Conservation (phyloP, 108 stramenopile species). For the Cyclotella distinguenda region DNA sequence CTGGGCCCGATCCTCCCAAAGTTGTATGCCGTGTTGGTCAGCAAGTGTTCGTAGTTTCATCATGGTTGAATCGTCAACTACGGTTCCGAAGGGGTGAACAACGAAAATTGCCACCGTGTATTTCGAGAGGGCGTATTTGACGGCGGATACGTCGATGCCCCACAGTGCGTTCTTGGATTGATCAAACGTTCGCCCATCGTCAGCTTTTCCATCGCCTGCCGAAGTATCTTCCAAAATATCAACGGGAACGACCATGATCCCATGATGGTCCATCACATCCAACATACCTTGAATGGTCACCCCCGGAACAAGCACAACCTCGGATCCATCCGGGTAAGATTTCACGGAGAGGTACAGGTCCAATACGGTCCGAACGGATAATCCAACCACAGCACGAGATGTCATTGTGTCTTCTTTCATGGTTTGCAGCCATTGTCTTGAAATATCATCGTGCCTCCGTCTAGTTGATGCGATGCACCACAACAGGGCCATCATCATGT, state of each 20-base stretch:
- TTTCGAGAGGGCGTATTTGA: conserved; percentile 52
- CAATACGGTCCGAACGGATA: conserved; percentile 73
- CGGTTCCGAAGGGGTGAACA: conserved; percentile 80
- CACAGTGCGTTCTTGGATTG: conserved; percentile 3
- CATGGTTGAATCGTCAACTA: conserved; percentile 33
- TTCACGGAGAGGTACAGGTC: conserved; percentile 68
- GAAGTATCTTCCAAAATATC: conserved; percentile 47
- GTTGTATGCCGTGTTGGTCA: conserved; percentile 47
- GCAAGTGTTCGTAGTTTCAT: conserved; percentile 47
- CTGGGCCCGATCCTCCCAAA: conserved; percentile 88
- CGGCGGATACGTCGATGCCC: conserved; percentile 44
- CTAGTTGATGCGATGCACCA: too few relatives aligned
- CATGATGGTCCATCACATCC: conserved; percentile 58
- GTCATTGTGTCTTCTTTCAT: not conserved
- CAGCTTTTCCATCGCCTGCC: conserved; percentile 1
- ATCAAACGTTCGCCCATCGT: conserved; percentile 1
- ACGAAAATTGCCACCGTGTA: conserved; percentile 80
- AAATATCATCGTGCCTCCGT: too few relatives aligned
- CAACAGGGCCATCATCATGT: too few relatives aligned
- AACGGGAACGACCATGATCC: conserved; percentile 61
- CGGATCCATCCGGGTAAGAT: conserved; percentile 56
- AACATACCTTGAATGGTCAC: conserved; percentile 82
- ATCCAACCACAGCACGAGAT: conserved; percentile 66
- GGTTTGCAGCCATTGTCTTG: not conserved
- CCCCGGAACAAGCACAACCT: conserved; percentile 72